Evolutionary conservation across 169 alveolate species (phyloP), one percentile per base, ranked within the genome.

Genomic region (Plasmodium malariae): DNA sequence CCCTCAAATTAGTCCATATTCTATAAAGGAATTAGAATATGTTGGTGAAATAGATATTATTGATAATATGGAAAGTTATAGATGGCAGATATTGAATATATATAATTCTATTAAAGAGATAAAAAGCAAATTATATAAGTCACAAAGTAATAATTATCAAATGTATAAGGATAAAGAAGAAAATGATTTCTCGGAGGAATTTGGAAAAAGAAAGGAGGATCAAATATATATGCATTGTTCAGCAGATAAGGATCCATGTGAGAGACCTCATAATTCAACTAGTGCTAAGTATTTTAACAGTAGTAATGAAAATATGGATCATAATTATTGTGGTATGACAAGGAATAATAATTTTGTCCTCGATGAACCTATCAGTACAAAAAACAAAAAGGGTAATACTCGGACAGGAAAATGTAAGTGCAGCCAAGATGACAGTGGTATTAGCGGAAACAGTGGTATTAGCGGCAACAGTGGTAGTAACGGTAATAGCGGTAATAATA

Each of bases 61-160:
- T n/a, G 92, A 86, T 70, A 86, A 86, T 40, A 57, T 86, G 28
- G 92, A 86, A 43, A 86, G n/a, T n/a, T 86, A 34, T 34, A 74
- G 85, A 62, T 83, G 70, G 85, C 89, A 65, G 65, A 71, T 74
- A 74, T 54, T 57, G 9, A 49, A 83, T 34, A 73, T 72, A 68
- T 85, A 89, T 59, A 71, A 63, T 68, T 74, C 91, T 14, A 85
- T 74, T 19, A 63, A 43, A 60, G 45, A 71, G 24, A 73, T 51
- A 19, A 55, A 71, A 40, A 63, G 63, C 37, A 87, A 65, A 30
- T 83, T 63, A 45, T 71, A 88, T 24, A 88, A 62, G n/a, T 30
- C 69, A 17, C 65, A 87, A 6, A 37, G 32, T 3, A 63, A 54
- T 14, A 37, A 57, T 17, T 68, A 17, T 30, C 48, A 78, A 30